Conservation (phyloP, 768 basidiomycete species). For the Boletus vinaceobasis region DNA sequence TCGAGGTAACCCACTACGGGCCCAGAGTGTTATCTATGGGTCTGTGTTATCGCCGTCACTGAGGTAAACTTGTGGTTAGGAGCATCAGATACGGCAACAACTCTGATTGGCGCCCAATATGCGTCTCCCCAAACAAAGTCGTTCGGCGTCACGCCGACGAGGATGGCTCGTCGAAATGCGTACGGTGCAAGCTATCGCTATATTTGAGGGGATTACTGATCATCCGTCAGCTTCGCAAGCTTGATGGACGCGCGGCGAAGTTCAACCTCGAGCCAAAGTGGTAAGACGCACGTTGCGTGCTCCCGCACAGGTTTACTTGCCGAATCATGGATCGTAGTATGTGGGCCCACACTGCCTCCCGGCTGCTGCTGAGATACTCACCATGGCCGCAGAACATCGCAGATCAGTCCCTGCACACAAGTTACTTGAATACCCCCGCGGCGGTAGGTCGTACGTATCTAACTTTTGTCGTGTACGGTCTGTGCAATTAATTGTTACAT, state of each 20-base stretch:
- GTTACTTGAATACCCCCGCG: background rate
- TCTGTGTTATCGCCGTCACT: too few species aligned
- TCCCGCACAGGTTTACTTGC: background rate
- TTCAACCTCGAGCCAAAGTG: background rate
- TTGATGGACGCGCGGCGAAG: background rate
- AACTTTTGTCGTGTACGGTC: background rate
- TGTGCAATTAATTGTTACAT: too few species aligned
- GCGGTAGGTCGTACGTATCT: constrained; percentile 1
- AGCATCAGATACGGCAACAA: background rate
- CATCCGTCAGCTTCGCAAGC: background rate
- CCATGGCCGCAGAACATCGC: constrained; percentile 4
- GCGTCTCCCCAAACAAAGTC: too few species aligned
- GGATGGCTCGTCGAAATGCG: background rate
- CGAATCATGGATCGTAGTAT: background rate
- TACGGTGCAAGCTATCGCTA: background rate
- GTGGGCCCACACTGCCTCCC: background rate
- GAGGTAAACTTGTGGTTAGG: too few species aligned
- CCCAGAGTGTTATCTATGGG: background rate
- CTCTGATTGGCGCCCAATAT: background rate
- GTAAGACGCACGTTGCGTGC: background rate
- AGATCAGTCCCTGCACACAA: background rate
- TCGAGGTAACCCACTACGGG: background rate
- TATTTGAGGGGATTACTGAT: background rate
- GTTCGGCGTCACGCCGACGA: background rate
- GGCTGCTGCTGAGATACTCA: background rate